Conservation (phyloP, 1,139 yeast genomes). For the Pichia sp. region DNA sequence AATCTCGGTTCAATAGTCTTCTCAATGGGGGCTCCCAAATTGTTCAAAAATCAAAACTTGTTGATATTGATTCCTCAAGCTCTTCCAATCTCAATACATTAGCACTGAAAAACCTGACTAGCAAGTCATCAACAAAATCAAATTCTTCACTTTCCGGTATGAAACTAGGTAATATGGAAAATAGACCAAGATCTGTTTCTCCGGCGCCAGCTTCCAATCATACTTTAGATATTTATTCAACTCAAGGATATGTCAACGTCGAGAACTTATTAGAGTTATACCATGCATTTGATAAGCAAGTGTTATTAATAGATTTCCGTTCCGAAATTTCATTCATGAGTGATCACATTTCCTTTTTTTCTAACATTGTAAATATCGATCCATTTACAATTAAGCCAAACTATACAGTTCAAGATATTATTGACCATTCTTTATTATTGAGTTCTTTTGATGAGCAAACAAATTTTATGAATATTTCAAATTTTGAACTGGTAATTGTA, state of each 20-base stretch:
- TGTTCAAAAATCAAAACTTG: conserved; percentile 8
- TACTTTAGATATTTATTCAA: conserved; percentile 3
- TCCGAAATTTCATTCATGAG: conserved; percentile 38
- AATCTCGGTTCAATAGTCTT: conserved; percentile 8
- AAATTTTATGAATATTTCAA: conserved; percentile 36
- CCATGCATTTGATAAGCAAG: conserved; percentile 15
- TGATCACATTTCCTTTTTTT: conserved; percentile 44
- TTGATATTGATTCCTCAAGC: conserved; percentile 2
- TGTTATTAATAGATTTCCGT: conserved; percentile 51
- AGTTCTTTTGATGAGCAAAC: conserved; percentile 30
- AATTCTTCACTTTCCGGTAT: not conserved
- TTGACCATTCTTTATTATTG: conserved; percentile 24
- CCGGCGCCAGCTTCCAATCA: conserved; percentile 3
- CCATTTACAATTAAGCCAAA: conserved; percentile 38
- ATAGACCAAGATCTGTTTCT: conserved; percentile 8
- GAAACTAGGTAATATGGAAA: not conserved
- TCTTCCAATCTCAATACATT: not conserved
- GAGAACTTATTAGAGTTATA: conserved; percentile 19
- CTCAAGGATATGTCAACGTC: conserved; percentile 5
- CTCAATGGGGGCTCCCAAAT: conserved; percentile 8
- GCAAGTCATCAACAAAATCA: not conserved
- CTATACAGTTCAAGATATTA: conserved; percentile 26
- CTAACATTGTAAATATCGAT: conserved; percentile 49
- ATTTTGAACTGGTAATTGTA: conserved; percentile 45
- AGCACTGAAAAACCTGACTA: too few species aligned